Evolutionary conservation across 2,329 filamentous ascomycete genomes (phyloP).

Genomic region (Metarhizium sp.): DNA sequence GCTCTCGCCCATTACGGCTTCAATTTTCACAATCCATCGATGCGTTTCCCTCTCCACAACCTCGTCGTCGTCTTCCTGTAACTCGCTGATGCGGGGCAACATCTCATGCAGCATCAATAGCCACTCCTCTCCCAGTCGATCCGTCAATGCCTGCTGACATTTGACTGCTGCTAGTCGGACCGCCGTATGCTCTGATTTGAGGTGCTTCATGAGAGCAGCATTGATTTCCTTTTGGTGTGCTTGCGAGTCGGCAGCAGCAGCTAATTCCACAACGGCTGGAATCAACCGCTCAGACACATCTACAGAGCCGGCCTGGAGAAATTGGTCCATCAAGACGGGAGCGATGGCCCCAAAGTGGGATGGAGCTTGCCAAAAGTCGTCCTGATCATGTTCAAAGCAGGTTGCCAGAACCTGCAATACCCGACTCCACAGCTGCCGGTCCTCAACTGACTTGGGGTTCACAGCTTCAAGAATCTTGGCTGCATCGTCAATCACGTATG

Average conservation of each 20-base stretch:
- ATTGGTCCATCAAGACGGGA: slow-evolving; percentile 59
- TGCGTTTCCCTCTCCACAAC: slow-evolving; percentile 82
- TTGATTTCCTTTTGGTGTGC: slow-evolving; percentile 92
- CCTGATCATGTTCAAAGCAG: slow-evolving; percentile 82
- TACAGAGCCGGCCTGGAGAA: slow-evolving; percentile 36
- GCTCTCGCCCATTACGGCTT: slow-evolving; percentile 81
- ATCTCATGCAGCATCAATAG: slow-evolving; percentile 85
- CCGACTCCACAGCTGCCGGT: slow-evolving; percentile 54
- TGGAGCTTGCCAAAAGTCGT: slow-evolving; percentile 92
- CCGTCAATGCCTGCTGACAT: slow-evolving; percentile 71
- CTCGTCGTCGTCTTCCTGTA: slow-evolving; percentile 96
- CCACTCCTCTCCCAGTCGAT: slow-evolving; percentile 86
- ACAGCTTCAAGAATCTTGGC: slow-evolving; percentile 49
- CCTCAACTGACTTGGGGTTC: slow-evolving; percentile 38
- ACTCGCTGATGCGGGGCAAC: slow-evolving; percentile 88
- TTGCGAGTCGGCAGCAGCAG: slow-evolving; percentile 69
- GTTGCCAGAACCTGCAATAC: slow-evolving; percentile 63
- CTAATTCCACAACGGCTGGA: slow-evolving; percentile 70
- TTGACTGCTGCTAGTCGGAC: slow-evolving; percentile 76
- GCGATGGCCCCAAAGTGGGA: slow-evolving; percentile 72
- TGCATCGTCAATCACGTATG: slow-evolving; percentile 71
- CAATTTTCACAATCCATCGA: slow-evolving; percentile 83
- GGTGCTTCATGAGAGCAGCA: slow-evolving; percentile 62
- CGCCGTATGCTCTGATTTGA: slow-evolving; percentile 61
- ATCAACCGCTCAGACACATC: slow-evolving; percentile 48